phyloP scores from a whole-genome alignment of 768 basidiomycete genomes.

The Xerocomellus intermedius region DNA sequence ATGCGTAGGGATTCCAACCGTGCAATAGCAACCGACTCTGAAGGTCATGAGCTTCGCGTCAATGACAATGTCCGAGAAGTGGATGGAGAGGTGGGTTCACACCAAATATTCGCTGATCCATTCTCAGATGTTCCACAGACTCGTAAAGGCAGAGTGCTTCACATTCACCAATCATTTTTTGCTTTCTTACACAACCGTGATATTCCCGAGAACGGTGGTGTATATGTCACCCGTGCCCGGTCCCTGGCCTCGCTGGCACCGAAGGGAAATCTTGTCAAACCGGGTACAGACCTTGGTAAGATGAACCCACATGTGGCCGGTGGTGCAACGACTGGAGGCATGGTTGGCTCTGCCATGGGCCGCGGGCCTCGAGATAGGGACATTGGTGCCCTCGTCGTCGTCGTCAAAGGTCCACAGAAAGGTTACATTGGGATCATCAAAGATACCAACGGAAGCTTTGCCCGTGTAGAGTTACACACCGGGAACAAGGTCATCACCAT shows the following conservation, averaged over 20 bases:
- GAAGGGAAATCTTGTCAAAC: slow-evolving; percentile 70
- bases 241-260: slow-evolving; percentile 83
- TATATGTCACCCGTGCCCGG: slow-evolving; percentile 89
- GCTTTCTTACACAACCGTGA: slow-evolving; percentile 95
- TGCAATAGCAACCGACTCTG: slow-evolving; percentile 86
- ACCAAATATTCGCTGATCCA: background rate
- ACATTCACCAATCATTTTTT: slow-evolving; percentile 91
- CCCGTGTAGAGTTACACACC: slow-evolving; percentile 87
- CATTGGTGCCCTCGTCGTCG: slow-evolving; percentile 74
- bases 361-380: slow-evolving; percentile 81
- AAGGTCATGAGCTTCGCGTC: slow-evolving; percentile 80
- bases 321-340: slow-evolving; percentile 61
- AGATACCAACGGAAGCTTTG: slow-evolving; percentile 85
- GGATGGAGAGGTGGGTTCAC: slow-evolving; percentile 71
- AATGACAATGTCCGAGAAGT: slow-evolving; percentile 93
- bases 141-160: slow-evolving; percentile 87
- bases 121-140: slow-evolving; percentile 39
- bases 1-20: slow-evolving; percentile 81
- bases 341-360: slow-evolving; percentile 80
- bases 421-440: slow-evolving; percentile 91
- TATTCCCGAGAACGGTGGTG: slow-evolving; percentile 84
- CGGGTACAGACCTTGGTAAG: slow-evolving; percentile 77
- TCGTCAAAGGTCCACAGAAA: slow-evolving; percentile 88
- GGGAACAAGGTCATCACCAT: slow-evolving; percentile 89
- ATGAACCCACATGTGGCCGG: slow-evolving; percentile 78